phyloP scores from a whole-genome alignment of 805 yeast genomes.

The Saturnispora quitensis region DNA sequence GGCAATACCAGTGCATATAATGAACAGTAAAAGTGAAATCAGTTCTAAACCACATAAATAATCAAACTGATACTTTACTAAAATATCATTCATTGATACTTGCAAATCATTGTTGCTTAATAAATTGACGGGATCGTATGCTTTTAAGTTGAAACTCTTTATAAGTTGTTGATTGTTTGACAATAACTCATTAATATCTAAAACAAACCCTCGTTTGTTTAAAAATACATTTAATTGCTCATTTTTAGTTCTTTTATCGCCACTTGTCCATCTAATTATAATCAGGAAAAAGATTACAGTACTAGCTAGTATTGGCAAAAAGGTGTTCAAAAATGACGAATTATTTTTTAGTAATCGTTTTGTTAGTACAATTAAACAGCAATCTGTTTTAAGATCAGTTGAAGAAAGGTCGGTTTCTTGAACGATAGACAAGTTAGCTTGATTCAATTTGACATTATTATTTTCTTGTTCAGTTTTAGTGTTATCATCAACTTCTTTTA shows the following conservation, averaged over 20 bases:
- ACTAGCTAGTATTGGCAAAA: conserved; percentile 24
- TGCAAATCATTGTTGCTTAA: neutral
- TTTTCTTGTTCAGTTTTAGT: neutral
- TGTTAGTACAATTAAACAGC: conserved; percentile 16
- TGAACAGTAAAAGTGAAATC: conserved; percentile 39
- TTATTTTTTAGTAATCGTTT: conserved; percentile 29
- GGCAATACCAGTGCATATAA: conserved; percentile 39
- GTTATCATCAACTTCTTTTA: neutral
- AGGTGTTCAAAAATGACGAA: conserved; percentile 30
- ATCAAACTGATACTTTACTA: conserved; percentile 20
- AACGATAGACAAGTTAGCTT: neutral
- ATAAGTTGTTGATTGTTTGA: neutral
- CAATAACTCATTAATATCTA: conserved; percentile 16
- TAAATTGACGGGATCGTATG: neutral
- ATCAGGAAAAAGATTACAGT: conserved; percentile 23
- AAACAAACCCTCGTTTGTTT: conserved; percentile 24
- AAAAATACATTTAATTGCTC: conserved; percentile 17
- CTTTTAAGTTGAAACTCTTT: neutral
- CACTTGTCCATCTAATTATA: conserved; percentile 29
- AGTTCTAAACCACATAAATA: conserved; percentile 20
- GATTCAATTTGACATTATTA: neutral
- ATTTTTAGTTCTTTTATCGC: conserved; percentile 5
- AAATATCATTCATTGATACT: conserved; percentile 8
- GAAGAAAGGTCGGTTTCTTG: neutral
- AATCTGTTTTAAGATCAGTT: neutral